Evolutionary conservation across 108 stramenopile genomes (phyloP), one percentile per base, ranked within the genome.

Genomic region (Pseudonitzschia multiseries): DNA sequence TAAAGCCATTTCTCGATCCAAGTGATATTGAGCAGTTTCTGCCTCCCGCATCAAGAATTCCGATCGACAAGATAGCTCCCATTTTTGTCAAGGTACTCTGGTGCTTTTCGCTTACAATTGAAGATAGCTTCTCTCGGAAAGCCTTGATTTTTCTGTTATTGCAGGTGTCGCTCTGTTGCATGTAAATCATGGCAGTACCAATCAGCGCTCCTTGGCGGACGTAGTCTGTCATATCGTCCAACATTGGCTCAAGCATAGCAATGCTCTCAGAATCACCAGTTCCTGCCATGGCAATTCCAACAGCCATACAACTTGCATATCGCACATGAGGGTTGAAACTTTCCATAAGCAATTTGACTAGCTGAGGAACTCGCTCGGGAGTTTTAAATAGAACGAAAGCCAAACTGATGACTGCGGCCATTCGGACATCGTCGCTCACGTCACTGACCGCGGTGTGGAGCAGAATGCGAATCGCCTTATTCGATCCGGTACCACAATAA

Each of bases 281-380:
- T 22, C 97, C 98, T 6, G 98, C 95, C 94, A 97, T 97, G 60
- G 98, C 96, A 72, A 99, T 97, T 22, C 98, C 99, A 8, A 99
- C 95, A 10, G 99, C 98, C 92, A 99, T 94, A 72, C 98, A 98
- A 78, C 97, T 95, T 22, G 98, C 99, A 77, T 98, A 99, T 54
- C 99, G 92, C 42, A 99, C 98, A 80, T 99, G 98, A 21, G 99
- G 96, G 80, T 99, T 99, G 91, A 98, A 99, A 76, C 88, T 90
- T 76, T 99, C 99, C n/a, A 98, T 80, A 18, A 99, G 82, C 20
- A 99, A 89, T 56, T 93, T 85, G 65, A 99, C 95, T 13, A 98
- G 77, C 60, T 90, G 81, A 4, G 96, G 96, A 50, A 99, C 95
- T 32, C 95, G 94, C 74, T 97, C 89, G 1, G 98, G 97, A 24